A percentile compares a stretch with the other conserved stretches of the same genome.
Evolutionary conservation across 2,329 filamentous ascomycete species (phyloP).

Genomic region (Apiospora pterosperma): DNA sequence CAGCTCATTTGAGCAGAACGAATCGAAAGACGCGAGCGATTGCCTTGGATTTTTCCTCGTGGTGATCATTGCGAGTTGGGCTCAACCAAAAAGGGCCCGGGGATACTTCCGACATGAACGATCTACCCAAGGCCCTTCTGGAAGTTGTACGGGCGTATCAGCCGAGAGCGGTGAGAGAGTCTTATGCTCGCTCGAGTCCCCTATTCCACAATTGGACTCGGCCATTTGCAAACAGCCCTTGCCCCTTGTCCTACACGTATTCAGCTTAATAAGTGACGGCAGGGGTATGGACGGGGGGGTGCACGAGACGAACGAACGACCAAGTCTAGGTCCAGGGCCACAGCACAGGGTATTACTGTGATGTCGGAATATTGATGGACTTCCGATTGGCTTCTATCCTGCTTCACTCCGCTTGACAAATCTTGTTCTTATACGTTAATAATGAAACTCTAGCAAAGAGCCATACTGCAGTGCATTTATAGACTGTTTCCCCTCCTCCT

Average conservation of each 20-base stretch:
- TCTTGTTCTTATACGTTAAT: background rate
- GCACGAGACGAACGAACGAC: background rate
- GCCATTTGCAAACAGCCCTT: background rate
- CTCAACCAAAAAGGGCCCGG: background rate
- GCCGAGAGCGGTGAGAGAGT: background rate
- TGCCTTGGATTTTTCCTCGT: background rate
- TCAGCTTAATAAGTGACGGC: no score
- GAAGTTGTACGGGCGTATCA: background rate
- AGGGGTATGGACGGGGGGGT: background rate
- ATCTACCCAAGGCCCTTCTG: background rate
- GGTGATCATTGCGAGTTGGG: background rate
- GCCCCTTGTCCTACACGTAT: background rate
- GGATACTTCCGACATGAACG: background rate
- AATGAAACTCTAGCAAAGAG: background rate
- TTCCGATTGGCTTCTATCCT: background rate
- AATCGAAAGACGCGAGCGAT: background rate
- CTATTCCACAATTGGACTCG: background rate
- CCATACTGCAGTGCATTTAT: background rate
- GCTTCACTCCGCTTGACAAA: background rate
- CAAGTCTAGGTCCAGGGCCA: background rate
- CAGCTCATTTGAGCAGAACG: background rate
- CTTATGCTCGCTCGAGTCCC: background rate
- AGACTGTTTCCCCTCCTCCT: background rate
- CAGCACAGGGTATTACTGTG: background rate
- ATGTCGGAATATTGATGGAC: background rate